Evolutionary conservation across 345 rosid genomes (phyloP).

Genomic region (Mercurialis annua): DNA sequence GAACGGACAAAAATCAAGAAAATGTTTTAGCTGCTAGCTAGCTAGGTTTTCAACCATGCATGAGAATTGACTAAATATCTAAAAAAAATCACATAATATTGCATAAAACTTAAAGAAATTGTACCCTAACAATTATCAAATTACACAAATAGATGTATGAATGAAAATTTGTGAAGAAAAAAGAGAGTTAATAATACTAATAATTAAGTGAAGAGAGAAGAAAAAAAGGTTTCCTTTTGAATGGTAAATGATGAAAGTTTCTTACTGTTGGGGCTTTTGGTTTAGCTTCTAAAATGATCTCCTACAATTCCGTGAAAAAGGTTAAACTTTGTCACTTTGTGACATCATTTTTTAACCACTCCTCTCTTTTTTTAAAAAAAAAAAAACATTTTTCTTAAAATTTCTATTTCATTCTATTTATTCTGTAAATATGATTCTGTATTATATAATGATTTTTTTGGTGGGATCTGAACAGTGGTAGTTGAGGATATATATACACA

Average conservation of each 20-base stretch:
- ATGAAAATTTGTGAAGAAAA: conserved; percentile 16
- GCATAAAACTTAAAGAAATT: too few species aligned
- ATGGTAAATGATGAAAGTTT: conserved; percentile 40
- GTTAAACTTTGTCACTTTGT: conserved; percentile 40
- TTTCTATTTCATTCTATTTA: background rate
- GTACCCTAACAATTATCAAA: background rate
- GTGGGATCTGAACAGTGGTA: conserved; percentile 23
- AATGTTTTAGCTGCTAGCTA: too few species aligned
- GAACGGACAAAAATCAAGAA: background rate
- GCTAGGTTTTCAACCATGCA: conserved; percentile 20
- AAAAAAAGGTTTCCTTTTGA: conserved; percentile 10
- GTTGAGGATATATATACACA: conserved; percentile 19
- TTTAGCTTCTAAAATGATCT: conserved; percentile 30
- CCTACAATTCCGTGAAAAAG: conserved; percentile 63
- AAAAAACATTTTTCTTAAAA: conserved; percentile 2
- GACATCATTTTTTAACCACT: conserved; percentile 42
- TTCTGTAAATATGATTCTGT: background rate
- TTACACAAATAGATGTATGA: background rate
- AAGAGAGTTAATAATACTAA: background rate
- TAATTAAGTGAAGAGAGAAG: background rate
- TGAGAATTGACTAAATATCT: background rate
- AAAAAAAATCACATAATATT: too few species aligned
- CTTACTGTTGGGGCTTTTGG: conserved; percentile 32
- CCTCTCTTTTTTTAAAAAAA: too few species aligned
- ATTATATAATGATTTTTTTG: background rate